Evolutionary conservation across 306 rosid species (phyloP).

Genomic region (Fagus crenata): DNA sequence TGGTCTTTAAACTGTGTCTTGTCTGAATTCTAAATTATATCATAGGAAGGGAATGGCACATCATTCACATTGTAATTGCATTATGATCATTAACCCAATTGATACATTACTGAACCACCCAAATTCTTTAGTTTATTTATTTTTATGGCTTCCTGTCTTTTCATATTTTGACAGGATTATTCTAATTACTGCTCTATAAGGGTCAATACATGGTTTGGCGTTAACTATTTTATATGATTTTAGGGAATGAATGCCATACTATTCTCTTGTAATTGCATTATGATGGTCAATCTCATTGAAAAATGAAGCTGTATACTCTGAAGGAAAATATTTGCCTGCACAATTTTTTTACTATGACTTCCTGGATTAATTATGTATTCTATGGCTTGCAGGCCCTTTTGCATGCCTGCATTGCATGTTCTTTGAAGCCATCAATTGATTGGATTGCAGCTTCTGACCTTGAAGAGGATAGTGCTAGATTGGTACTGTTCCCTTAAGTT

Average conservation of each 20-base stretch:
- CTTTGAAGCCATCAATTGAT: constrained; percentile 80
- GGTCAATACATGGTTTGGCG: constrained; percentile 11
- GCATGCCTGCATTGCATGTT: constrained; percentile 91
- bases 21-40: constrained; percentile 10
- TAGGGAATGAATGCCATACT: not conserved
- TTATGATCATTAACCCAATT: constrained; percentile 11
- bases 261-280: constrained; percentile 12
- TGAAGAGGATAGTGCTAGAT: constrained; percentile 82
- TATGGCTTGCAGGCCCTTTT: constrained; percentile 80
- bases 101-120: not conserved
- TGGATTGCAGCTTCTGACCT: constrained; percentile 99
- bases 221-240: constrained; percentile 13
- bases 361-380: constrained; percentile 8
- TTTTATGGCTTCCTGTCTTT: not conserved
- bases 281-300: constrained; percentile 13
- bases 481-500: constrained; percentile 47
- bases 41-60: not conserved
- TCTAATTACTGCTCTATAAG: not conserved
- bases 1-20: constrained; percentile 16
- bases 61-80: constrained; percentile 16
- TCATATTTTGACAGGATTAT: not conserved
- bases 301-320: constrained; percentile 12
- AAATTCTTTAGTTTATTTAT: not conserved
- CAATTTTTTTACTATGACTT: not conserved
- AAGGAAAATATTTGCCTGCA: not conserved